Evolutionary conservation across 2,329 filamentous ascomycete genomes (phyloP), one percentile per base, ranked within the genome.

Genomic region (Verticillium nubilum): DNA sequence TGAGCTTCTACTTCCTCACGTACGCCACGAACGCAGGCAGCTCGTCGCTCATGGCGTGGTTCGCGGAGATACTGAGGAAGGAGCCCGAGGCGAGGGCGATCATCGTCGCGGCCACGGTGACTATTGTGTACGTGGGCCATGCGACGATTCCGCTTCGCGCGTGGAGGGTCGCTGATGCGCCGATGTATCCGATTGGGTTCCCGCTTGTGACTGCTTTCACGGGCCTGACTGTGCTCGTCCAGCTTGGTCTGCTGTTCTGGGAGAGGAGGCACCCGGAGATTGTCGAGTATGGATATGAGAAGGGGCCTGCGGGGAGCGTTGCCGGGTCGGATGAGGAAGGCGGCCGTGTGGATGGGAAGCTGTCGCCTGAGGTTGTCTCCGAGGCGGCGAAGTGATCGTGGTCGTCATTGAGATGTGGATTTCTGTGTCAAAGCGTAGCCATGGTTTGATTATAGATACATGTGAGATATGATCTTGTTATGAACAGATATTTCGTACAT

Each of bases 111-210:
- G 52, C 74, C 6, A 73, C 73, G 0, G 70, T 76, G n/a, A 76
- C 71, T 6, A 60, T 76, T 3, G 73, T 75, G 1, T 76, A 76
- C 29, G 62, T 73, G 2, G 73, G 73, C 0, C 73, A 76, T 17
- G 73, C 73, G 1, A 76, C 73, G 0, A 74, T 75, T 3, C 74
- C 74, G 0, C 65, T 76, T 28, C 66, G 74, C 0, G 72, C 71
- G 0, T 76, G 72, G 57, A 67, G 70, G 23, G 72, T 73, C 0
- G 64, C 67, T 0, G 73, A 76, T 52, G 67, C 73, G 1, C 73
- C 74, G 0, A 61, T 62, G 3, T 75, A 75, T 37, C 72, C 73
- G 0, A 67, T 76, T 4, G 74, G 74, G 4, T 76, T 76, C 57
- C 73, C 73, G 0, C 61, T 75, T 1, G 67, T 69, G 0, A 70